phyloP scores from a whole-genome alignment of 2,329 filamentous ascomycete genomes.

The Diaporthe ampelina region DNA sequence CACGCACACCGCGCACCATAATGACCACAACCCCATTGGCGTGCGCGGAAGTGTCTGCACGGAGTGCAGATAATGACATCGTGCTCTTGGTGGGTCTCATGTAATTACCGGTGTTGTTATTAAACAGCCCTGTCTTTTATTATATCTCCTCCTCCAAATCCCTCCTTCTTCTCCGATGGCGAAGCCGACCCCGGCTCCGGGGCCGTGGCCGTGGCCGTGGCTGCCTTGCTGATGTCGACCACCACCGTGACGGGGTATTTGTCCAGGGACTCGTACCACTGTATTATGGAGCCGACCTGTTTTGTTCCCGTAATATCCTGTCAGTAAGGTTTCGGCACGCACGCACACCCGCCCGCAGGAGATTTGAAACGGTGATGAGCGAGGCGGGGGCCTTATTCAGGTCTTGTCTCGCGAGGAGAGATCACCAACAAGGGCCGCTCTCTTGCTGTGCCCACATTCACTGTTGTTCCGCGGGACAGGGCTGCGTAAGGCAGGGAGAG shows the following conservation, averaged over 20 bases:
- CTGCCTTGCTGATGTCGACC: constrained; percentile 16
- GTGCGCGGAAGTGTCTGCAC: background rate
- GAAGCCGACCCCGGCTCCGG: background rate
- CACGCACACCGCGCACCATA: no score
- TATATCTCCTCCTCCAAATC: background rate
- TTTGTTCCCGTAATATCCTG: background rate
- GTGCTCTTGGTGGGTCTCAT: background rate
- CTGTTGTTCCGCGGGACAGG: background rate
- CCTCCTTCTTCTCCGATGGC: background rate
- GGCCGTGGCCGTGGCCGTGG: background rate
- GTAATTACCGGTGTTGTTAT: background rate
- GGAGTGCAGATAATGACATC: background rate
- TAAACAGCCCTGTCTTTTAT: constrained; percentile 16
- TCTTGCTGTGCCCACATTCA: background rate
- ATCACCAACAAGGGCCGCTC: no score
- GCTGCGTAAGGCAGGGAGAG: background rate
- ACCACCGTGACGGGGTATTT: constrained; percentile 49
- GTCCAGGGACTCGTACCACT: constrained; percentile 52
- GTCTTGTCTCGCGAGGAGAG: no score
- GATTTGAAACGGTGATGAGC: background rate
- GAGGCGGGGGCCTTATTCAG: no score
- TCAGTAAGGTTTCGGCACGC: constrained; percentile 35
- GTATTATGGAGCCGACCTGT: constrained; percentile 50
- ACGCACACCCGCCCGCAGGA: background rate
- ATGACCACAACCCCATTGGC: background rate